Base-by-base conservation (phyloP, 352 stramenopile species). In the Phytopythium aichiense region DNA sequence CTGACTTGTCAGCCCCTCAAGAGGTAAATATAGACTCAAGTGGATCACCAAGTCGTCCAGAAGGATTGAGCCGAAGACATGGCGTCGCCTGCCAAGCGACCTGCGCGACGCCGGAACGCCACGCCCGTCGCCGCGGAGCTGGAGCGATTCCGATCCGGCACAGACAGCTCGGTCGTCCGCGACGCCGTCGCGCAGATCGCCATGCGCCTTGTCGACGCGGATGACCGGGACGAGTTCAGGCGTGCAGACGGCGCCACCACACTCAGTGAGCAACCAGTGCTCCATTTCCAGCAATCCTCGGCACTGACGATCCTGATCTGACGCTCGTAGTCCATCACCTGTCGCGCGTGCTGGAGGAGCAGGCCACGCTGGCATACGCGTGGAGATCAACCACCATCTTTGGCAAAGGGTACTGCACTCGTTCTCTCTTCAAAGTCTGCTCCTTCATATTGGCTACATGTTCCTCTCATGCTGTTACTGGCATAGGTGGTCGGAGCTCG, bases 201-300 rank as follows among this genome's bases (percentile, higher is more conserved):
- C 25, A 83, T 89, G 77, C 70, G 79, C 30, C 66, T 91, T 2
- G 56, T 79, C 23, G 72, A 87, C 40, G 30, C 65, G 4, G 62
- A 84, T 4, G 81, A 89, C 51, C 77, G 84, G 20, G 51, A 74
- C 15, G 74, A 78, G 12, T 90, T 92, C 63, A 71, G 72, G 4
- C 69, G 73, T 16, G 71, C 67, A 13, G 81, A 92, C 50, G 84
- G 84, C 11, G 65, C 76, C 0, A 90, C 78, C 2, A 60, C 77
- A 12, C 66, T 92, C 13, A 46, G 81, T 89, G 67, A 8, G 64
- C 43, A 28, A 25, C 23, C 37, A 20, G 12, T 53, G 35, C 35
- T 40, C 12, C 12, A 35, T 5, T 16, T 16, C 9, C 48, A 5
- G 22, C 31, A 49, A 7, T 25, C 12, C 18, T 61, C 15, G 35